A percentile compares a stretch with the other conserved stretches of the same genome.
phyloP scores from a whole-genome alignment of 2,329 filamentous ascomycete species.

The Cephalotrichum gorgonifer region DNA sequence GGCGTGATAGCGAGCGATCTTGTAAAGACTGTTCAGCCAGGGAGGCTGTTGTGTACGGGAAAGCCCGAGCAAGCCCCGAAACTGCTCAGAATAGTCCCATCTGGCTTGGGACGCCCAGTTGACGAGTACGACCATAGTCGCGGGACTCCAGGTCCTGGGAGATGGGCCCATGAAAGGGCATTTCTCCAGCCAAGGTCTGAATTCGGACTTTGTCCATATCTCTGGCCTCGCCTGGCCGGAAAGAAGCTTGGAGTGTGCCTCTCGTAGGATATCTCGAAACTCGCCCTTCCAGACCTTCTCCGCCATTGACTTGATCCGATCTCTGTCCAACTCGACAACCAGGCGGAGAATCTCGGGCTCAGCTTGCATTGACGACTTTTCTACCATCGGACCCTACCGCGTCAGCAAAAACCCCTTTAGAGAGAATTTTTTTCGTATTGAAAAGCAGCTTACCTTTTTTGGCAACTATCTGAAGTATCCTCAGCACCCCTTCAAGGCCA shows the following conservation, averaged over 20 bases:
- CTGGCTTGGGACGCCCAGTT: constrained; percentile 16
- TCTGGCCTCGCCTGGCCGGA: constrained; percentile 6
- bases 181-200: constrained; percentile 6
- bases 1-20: constrained; percentile 16
- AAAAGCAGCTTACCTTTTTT: constrained; percentile 4
- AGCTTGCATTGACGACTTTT: constrained; percentile 1
- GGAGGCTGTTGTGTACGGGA: constrained; percentile 1
- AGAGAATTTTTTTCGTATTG: neutral
- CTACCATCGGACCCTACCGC: constrained; percentile 1
- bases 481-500: constrained; percentile 11
- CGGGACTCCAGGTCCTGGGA: neutral
- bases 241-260: constrained; percentile 11
- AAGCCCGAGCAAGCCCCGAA: constrained; percentile 9
- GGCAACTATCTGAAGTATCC: constrained; percentile 11
- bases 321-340: constrained; percentile 10
- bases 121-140: constrained; percentile 6
- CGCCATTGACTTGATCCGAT: constrained; percentile 10
- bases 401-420: neutral
- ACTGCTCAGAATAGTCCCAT: constrained; percentile 13
- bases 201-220: neutral
- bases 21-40: constrained; percentile 13
- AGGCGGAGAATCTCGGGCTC: constrained; percentile 9
- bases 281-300: constrained; percentile 4
- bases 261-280: constrained; percentile 1
- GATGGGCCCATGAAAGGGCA: neutral